phyloP scores from a whole-genome alignment of 2,329 filamentous ascomycete genomes.

The Coniochaeta prunicola region DNA sequence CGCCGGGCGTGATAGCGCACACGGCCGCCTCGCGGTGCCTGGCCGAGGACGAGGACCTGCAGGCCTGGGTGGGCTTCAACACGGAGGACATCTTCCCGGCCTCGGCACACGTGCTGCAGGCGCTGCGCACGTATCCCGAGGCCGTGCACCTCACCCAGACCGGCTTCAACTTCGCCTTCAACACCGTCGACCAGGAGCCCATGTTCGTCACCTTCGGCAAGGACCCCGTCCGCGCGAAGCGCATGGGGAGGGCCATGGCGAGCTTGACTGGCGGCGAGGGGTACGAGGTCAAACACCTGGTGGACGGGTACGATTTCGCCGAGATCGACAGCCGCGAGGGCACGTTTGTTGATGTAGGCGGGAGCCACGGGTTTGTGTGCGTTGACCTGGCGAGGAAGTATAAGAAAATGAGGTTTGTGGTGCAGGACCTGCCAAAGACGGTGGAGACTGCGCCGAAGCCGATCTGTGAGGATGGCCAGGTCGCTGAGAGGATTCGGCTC shows the following conservation, averaged over 20 bases:
- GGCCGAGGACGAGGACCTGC: slow-evolving; percentile 37
- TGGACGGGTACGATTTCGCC: slow-evolving; percentile 46
- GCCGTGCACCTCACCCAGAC: slow-evolving; percentile 40
- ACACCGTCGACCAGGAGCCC: slow-evolving; percentile 41
- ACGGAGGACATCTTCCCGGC: slow-evolving; percentile 46
- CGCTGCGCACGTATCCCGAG: slow-evolving; percentile 35
- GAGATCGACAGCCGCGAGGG: slow-evolving; percentile 34
- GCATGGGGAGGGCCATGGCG: slow-evolving; percentile 48
- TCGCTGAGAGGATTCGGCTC: slow-evolving; percentile 32
- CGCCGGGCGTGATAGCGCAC: slow-evolving; percentile 43
- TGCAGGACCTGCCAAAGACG: slow-evolving; percentile 45
- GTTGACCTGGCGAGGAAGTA: slow-evolving; percentile 45
- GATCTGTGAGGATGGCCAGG: slow-evolving; percentile 27
- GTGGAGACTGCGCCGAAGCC: slow-evolving; percentile 38
- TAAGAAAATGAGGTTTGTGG: slow-evolving; percentile 44
- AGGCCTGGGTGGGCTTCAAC: slow-evolving; percentile 49
- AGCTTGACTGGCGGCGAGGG: slow-evolving; percentile 48
- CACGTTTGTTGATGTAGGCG: slow-evolving; percentile 51
- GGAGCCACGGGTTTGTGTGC: slow-evolving; percentile 49
- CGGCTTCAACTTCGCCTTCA: slow-evolving; percentile 44
- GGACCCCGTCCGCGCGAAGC: slow-evolving; percentile 35
- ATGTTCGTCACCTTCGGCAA: slow-evolving; percentile 48
- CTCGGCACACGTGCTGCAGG: slow-evolving; percentile 35
- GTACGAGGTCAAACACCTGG: slow-evolving; percentile 44
- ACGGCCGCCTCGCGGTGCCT: slow-evolving; percentile 46